Evolutionary conservation across 202 grass and related monocot genomes (phyloP).

Genomic region (Eragrostis tef): DNA sequence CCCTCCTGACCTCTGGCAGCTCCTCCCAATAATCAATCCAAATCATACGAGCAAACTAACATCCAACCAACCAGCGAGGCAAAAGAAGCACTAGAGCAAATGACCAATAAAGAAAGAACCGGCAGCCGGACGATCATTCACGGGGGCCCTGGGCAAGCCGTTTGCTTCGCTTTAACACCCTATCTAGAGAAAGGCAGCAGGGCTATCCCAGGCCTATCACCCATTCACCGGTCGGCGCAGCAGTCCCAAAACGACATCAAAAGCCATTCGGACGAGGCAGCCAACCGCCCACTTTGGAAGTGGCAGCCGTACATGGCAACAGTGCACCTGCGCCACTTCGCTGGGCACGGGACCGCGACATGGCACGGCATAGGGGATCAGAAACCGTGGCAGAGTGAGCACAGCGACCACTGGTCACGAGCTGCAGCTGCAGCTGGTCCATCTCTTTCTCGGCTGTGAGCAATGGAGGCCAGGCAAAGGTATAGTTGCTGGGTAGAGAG

Average conservation of each 20-base stretch:
- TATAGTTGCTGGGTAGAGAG: constrained; percentile 38
- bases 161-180: background rate
- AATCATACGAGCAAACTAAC: constrained; percentile 26
- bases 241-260: constrained; percentile 19
- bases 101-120: constrained; percentile 42
- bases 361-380: constrained; percentile 39
- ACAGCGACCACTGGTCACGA: background rate
- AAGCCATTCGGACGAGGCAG: background rate
- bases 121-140: background rate
- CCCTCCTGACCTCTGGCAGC: background rate
- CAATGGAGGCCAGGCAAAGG: constrained; percentile 34
- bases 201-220: background rate
- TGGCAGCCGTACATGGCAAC: constrained; percentile 21
- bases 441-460: background rate
- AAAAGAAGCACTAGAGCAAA: constrained; percentile 18
- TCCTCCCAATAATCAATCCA: background rate
- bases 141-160: background rate
- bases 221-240: background rate
- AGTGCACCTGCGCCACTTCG: background rate
- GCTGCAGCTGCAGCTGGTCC: background rate
- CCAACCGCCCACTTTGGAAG: constrained; percentile 17
- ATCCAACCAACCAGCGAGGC: background rate
- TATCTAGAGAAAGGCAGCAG: constrained; percentile 16
- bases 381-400: background rate
- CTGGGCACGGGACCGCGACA: constrained; percentile 46